Conservation (phyloP, 352 stramenopile genomes). For the Pythium myriotylum region DNA sequence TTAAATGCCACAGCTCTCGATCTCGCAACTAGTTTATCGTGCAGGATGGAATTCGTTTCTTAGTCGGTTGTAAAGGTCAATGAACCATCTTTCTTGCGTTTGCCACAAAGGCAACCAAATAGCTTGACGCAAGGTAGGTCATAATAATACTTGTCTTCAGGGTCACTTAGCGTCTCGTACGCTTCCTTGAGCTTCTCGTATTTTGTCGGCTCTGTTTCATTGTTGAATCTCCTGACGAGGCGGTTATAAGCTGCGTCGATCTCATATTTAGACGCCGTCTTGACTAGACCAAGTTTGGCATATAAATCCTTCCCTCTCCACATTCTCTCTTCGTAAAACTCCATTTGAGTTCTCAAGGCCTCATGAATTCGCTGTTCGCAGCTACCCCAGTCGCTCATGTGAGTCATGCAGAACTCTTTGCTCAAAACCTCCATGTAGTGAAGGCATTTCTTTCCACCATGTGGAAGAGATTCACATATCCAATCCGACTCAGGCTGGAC, state of each 20-base stretch:
- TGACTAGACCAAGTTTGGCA: slow-evolving; percentile 79
- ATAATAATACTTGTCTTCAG: slow-evolving; percentile 87
- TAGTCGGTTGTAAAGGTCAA: slow-evolving; percentile 80
- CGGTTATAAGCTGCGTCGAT: slow-evolving; percentile 83
- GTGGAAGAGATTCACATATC: slow-evolving; percentile 51
- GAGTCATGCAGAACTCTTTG: slow-evolving; percentile 64
- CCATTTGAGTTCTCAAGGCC: slow-evolving; percentile 60
- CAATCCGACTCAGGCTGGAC: slow-evolving; percentile 81
- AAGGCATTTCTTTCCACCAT: slow-evolving; percentile 62
- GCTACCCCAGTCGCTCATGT: slow-evolving; percentile 69
- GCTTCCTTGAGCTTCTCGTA: slow-evolving; percentile 83
- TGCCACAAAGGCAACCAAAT: slow-evolving; percentile 75
- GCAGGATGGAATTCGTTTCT: neutral
- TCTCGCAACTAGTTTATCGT: neutral
- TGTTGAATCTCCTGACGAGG: slow-evolving; percentile 85
- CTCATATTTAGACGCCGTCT: slow-evolving; percentile 63
- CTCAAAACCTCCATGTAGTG: slow-evolving; percentile 75
- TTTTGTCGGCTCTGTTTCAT: slow-evolving; percentile 81
- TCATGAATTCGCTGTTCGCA: slow-evolving; percentile 63
- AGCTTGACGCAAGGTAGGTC: slow-evolving; percentile 84
- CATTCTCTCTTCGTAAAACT: slow-evolving; percentile 73
- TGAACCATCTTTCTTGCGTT: slow-evolving; percentile 75
- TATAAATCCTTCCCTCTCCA: slow-evolving; percentile 83
- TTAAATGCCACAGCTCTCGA: too few relatives aligned
- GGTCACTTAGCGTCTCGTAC: slow-evolving; percentile 75